Percentiles rank a stretch among this genome's conserved stretches.
Conservation (phyloP, 164 flowering plant species). For the Magnolia sinica region DNA sequence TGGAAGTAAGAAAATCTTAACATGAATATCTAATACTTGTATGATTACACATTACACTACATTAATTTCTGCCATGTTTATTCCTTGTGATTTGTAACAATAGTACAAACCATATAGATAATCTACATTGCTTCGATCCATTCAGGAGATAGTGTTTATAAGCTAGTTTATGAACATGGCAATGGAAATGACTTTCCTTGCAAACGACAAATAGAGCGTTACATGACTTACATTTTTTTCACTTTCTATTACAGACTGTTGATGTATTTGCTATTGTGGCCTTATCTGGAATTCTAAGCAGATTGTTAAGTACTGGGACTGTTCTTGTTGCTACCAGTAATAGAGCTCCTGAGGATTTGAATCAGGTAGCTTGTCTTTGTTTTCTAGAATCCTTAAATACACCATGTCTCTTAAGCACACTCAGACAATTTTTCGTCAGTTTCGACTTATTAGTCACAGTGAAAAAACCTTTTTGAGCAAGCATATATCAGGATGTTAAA, state of each 20-base stretch:
- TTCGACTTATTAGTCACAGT: too few relatives aligned
- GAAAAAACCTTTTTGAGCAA: too few relatives aligned
- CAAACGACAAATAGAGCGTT: slow-evolving; percentile 4
- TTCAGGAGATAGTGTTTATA: background rate
- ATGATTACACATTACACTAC: too few relatives aligned
- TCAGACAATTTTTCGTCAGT: too few relatives aligned
- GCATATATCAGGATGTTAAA: too few relatives aligned
- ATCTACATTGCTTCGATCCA: background rate
- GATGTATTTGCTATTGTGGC: slow-evolving; percentile 99
- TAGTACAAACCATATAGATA: too few relatives aligned
- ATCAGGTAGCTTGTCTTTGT: slow-evolving; percentile 53
- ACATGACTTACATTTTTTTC: slow-evolving; percentile 16
- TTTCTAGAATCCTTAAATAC: background rate
- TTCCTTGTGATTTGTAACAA: too few relatives aligned
- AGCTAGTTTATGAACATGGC: background rate
- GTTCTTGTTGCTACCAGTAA: slow-evolving; percentile 97
- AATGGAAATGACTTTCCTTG: background rate
- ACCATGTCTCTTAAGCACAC: background rate
- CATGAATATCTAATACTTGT: too few relatives aligned
- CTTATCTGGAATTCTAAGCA: slow-evolving; percentile 97
- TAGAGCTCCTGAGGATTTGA: slow-evolving; percentile 83
- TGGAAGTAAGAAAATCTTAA: too few relatives aligned
- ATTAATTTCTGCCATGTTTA: too few relatives aligned
- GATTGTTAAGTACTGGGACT: slow-evolving; percentile 89
- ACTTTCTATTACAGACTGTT: slow-evolving; percentile 76